Conservation (phyloP, 371 early-diverging fungal genomes). For the Mucor racemosus region DNA sequence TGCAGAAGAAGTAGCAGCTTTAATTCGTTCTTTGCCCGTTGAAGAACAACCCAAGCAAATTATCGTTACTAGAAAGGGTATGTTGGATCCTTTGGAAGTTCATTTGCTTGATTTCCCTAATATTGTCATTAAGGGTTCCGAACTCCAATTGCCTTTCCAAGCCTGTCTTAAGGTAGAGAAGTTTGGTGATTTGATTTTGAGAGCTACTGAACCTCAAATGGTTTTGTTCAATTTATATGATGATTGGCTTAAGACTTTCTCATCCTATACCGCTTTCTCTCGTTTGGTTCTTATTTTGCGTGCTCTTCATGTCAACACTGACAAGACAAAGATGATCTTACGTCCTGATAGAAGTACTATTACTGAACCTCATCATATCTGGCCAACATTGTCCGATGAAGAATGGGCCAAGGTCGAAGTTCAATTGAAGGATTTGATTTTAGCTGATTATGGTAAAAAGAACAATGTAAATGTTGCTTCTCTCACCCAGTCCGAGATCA, state of each 20-base stretch:
- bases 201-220: conserved; percentile 98
- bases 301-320: conserved; percentile 95
- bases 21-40: conserved; percentile 97
- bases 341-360: conserved; percentile 92
- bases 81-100: conserved; percentile 98
- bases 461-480: conserved; percentile 98
- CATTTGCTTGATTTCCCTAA: conserved; percentile 96
- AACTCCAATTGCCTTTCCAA: conserved; percentile 97
- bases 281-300: conserved; percentile 96
- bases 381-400: conserved; percentile 95
- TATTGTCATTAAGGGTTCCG: conserved; percentile 97
- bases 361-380: conserved; percentile 96
- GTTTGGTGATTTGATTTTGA: conserved; percentile 96
- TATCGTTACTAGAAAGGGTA: conserved; percentile 98
- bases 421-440: conserved; percentile 95
- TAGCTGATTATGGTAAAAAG: conserved; percentile 98
- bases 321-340: conserved; percentile 94
- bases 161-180: conserved; percentile 97
- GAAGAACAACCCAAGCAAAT: conserved; percentile 99
- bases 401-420: conserved; percentile 99
- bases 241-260: conserved; percentile 94
- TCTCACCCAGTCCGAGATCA: conserved; percentile 95
- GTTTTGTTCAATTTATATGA: conserved; percentile 89
- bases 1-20: conserved; percentile 98
- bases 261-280: conserved; percentile 98